phyloP scores from a whole-genome alignment of 2,329 filamentous ascomycete species.

The Ophiostoma sp. region DNA sequence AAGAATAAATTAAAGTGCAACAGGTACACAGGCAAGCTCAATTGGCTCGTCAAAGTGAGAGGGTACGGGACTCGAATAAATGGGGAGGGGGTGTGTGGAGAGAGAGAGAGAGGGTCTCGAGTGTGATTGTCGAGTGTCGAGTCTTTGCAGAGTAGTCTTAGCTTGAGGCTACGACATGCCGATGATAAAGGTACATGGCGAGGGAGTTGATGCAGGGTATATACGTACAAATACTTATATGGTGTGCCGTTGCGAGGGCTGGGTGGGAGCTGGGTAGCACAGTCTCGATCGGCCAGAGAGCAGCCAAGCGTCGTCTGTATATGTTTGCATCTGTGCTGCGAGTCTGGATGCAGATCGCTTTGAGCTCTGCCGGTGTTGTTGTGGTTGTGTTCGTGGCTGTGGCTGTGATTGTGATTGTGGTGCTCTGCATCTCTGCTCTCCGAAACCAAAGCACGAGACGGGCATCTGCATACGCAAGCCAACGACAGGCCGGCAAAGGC shows the following conservation, averaged over 20 bases:
- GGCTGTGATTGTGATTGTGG: not conserved
- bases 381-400: not conserved
- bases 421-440: not conserved
- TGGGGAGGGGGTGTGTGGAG: slow-evolving; percentile 1
- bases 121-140: not conserved
- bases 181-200: not conserved
- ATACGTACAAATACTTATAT: not conserved
- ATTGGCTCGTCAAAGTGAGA: not conserved
- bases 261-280: not conserved
- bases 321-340: not conserved
- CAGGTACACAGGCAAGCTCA: slow-evolving; percentile 7
- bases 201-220: not conserved
- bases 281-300: slow-evolving; percentile 7
- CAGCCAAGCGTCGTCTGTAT: not conserved
- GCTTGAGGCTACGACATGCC: slow-evolving; percentile 13
- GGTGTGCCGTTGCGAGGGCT: slow-evolving; percentile 1
- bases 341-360: slow-evolving; percentile 7
- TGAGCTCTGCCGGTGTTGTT: not conserved
- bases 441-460: not conserved
- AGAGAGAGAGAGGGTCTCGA: slow-evolving; percentile 9
- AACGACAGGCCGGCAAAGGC: not conserved
- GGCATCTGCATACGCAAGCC: not conserved
- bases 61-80: slow-evolving; percentile 5
- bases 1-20: not conserved
- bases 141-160: not conserved